phyloP scores from a whole-genome alignment of 164 flowering plant species.

The Annona squamosa region DNA sequence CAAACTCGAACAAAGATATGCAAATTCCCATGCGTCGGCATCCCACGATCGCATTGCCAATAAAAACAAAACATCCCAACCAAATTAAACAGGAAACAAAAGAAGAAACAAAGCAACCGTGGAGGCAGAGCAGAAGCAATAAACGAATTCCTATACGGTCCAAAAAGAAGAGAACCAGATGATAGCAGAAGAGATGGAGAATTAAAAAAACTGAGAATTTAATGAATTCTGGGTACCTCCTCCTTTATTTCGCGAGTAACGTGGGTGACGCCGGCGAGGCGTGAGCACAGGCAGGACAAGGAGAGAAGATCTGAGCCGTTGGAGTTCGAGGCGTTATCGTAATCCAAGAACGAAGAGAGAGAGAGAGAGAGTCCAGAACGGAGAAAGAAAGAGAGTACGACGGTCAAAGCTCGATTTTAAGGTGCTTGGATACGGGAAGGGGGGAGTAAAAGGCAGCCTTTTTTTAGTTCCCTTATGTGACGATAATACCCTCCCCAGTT shows the following conservation, averaged over 20 bases:
- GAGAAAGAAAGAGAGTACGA: slow-evolving; percentile 36
- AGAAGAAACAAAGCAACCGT: not conserved
- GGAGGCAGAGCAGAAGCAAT: not conserved
- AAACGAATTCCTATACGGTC: not conserved
- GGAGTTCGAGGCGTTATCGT: slow-evolving; percentile 14
- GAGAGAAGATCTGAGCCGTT: slow-evolving; percentile 28
- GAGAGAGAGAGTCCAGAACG: not conserved
- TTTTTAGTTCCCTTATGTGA: not conserved
- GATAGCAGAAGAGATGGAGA: not conserved
- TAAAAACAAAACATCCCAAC: not conserved
- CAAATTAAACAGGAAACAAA: not conserved
- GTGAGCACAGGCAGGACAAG: slow-evolving; percentile 14
- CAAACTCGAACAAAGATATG: not conserved
- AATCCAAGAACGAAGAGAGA: slow-evolving; percentile 2
- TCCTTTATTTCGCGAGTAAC: slow-evolving; percentile 17
- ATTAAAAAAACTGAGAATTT: not conserved
- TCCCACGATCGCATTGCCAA: not conserved
- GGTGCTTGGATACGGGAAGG: slow-evolving; percentile 17
- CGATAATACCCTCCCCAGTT: not conserved
- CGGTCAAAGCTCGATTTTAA: slow-evolving; percentile 44
- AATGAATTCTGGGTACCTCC: not conserved
- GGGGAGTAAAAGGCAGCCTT: slow-evolving; percentile 8
- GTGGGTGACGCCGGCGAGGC: slow-evolving; percentile 20
- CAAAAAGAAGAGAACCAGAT: not conserved
- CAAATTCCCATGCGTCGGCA: not conserved